A percentile compares a stretch with the other conserved stretches of the same genome.
Conservation (phyloP, 2,329 filamentous ascomycete species). For the Stachybotrys echinatus region DNA sequence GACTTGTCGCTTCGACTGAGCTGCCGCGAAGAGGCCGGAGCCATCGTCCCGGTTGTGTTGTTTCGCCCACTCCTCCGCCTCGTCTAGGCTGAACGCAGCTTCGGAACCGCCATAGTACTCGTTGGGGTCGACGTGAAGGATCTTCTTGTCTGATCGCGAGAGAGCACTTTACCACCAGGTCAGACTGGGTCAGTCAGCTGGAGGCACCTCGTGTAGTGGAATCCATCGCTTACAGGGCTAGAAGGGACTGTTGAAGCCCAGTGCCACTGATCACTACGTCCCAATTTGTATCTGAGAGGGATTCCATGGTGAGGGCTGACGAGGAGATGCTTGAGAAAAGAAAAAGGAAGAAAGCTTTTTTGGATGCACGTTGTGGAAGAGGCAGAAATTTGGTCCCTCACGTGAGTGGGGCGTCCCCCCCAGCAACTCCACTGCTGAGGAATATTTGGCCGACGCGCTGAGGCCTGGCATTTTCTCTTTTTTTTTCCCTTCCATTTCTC, state of each 20-base stretch:
- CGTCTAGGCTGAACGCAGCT: slow-evolving; percentile 78
- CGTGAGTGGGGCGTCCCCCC: slow-evolving; percentile 1
- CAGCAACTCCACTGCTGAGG: background rate
- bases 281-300: slow-evolving; percentile 68
- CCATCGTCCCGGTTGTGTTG: slow-evolving; percentile 19
- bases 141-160: slow-evolving; percentile 85
- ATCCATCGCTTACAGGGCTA: slow-evolving; percentile 62
- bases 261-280: slow-evolving; percentile 77
- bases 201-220: slow-evolving; percentile 20
- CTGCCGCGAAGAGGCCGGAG: slow-evolving; percentile 18
- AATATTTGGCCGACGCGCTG: background rate
- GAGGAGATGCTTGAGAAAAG: slow-evolving; percentile 5
- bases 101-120: slow-evolving; percentile 83
- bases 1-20: slow-evolving; percentile 29
- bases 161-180: slow-evolving; percentile 62
- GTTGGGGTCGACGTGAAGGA: slow-evolving; percentile 85
- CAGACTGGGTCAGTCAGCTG: slow-evolving; percentile 24
- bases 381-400: slow-evolving; percentile 2
- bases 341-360: slow-evolving; percentile 7
- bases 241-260: slow-evolving; percentile 70
- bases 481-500: slow-evolving; percentile 14
- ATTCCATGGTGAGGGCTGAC: slow-evolving; percentile 55
- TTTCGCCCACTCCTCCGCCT: slow-evolving; percentile 70
- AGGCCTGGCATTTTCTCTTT: background rate
- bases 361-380: slow-evolving; percentile 8